phyloP scores from a whole-genome alignment of 164 flowering plant species.

The Warburgia ugandensis region DNA sequence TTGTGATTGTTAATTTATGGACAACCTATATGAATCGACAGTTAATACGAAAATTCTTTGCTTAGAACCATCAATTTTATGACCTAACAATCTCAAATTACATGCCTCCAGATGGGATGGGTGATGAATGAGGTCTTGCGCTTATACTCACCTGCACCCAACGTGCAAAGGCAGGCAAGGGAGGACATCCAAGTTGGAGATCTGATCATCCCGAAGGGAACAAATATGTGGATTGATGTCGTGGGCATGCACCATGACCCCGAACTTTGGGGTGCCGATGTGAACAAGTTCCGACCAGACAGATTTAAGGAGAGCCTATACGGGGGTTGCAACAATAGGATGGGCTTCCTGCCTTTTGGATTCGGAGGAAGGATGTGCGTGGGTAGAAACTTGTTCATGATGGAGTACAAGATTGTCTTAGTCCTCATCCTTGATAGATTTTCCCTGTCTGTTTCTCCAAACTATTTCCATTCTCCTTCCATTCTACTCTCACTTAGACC shows the following conservation, averaged over 20 bases:
- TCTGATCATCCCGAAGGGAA: constrained; percentile 52
- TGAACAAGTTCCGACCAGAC: constrained; percentile 71
- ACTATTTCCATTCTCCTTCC: constrained; percentile 59
- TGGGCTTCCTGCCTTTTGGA: constrained; percentile 89
- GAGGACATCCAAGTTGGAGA: constrained; percentile 53
- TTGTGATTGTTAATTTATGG: too few species aligned
- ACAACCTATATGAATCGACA: too few species aligned
- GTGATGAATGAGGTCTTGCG: constrained; percentile 76
- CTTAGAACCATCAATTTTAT: too few species aligned
- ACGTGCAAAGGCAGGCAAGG: constrained; percentile 72
- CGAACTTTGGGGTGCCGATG: constrained; percentile 68
- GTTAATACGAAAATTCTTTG: too few species aligned
- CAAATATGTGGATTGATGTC: constrained; percentile 85
- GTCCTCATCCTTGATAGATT: constrained; percentile 51
- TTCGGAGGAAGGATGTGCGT: constrained; percentile 91
- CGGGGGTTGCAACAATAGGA: constrained; percentile 80
- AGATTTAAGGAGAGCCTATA: constrained; percentile 52
- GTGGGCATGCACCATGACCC: constrained; percentile 80
- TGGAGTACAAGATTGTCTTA: constrained; percentile 79
- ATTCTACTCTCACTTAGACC: constrained; percentile 68
- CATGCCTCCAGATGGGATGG: constrained; percentile 69
- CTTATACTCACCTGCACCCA: constrained; percentile 74
- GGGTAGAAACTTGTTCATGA: constrained; percentile 52
- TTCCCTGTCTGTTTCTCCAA: constrained; percentile 57
- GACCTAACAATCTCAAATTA: not conserved